phyloP scores from a whole-genome alignment of 1,284 basidiomycete genomes.

The Hemileia vastatrix region DNA sequence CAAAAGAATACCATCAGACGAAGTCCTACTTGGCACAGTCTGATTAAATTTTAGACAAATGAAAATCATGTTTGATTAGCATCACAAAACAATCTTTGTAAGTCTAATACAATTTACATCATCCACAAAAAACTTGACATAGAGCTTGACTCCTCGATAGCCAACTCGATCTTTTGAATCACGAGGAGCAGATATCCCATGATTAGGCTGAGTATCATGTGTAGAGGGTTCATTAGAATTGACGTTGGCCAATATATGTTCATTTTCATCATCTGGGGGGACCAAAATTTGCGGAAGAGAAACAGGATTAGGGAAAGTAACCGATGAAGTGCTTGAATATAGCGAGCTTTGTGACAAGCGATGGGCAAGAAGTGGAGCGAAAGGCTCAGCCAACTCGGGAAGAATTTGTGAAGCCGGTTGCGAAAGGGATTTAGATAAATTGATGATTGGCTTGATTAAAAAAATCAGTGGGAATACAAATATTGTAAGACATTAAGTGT shows the following conservation, averaged over 20 bases:
- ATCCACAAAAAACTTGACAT: constrained; percentile 62
- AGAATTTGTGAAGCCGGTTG: no score
- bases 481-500: no score
- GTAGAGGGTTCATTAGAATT: no score
- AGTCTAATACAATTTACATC: constrained; percentile 52
- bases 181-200: no score
- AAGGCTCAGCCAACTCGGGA: no score
- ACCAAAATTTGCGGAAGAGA: constrained; percentile 21
- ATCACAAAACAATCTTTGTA: constrained; percentile 18
- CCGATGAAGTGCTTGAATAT: constrained; percentile 63
- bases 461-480: no score
- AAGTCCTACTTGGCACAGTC: constrained; percentile 65
- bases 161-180: constrained; percentile 20
- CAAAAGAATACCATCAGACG: constrained; percentile 67
- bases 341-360: no score
- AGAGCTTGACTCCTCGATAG: constrained; percentile 20
- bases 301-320: constrained; percentile 51
- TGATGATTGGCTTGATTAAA: no score
- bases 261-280: background rate
- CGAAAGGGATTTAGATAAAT: no score
- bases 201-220: no score
- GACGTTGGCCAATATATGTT: no score
- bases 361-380: no score
- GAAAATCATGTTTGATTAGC: background rate
- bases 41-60: constrained; percentile 40